Conservation (phyloP, 2,329 filamentous ascomycete genomes). For the Clarireedia monteithiana region DNA sequence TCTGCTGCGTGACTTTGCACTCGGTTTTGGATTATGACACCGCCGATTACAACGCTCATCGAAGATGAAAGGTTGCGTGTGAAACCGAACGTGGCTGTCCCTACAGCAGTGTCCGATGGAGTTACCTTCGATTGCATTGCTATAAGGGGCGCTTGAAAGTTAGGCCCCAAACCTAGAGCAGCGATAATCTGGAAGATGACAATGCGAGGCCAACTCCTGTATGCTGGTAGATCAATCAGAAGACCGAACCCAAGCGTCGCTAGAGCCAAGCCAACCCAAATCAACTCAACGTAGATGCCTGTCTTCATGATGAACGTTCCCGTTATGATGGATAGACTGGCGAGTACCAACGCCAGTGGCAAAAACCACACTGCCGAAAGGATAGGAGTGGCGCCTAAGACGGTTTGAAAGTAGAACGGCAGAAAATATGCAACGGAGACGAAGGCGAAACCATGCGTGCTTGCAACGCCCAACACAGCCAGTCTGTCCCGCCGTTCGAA, state of each 20-base stretch:
- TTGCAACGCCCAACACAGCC: background rate
- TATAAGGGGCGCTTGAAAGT: too few relatives aligned
- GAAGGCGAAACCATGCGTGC: conserved; percentile 42
- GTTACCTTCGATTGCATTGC: too few relatives aligned
- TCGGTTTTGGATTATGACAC: too few relatives aligned
- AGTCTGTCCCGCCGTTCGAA: conserved; percentile 47
- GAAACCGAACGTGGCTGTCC: too few relatives aligned
- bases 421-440: conserved; percentile 41
- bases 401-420: conserved; percentile 71
- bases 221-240: conserved; percentile 34
- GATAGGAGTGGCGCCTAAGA: conserved; percentile 59
- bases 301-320: conserved; percentile 59
- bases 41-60: too few relatives aligned
- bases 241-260: conserved; percentile 36
- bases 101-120: too few relatives aligned
- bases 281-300: conserved; percentile 38
- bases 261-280: conserved; percentile 36
- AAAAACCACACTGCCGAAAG: conserved; percentile 67
- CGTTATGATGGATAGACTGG: conserved; percentile 47
- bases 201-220: conserved; percentile 15
- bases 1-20: too few relatives aligned
- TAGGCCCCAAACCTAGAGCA: too few relatives aligned
- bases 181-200: too few relatives aligned
- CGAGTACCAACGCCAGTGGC: conserved; percentile 58
- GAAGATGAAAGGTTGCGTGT: too few relatives aligned